These are phyloP conservation scores for Berkeleyomyces basicola DNA, from an alignment of 2,329 filamentous ascomycete species.

Conservation along the genomic window DNA sequence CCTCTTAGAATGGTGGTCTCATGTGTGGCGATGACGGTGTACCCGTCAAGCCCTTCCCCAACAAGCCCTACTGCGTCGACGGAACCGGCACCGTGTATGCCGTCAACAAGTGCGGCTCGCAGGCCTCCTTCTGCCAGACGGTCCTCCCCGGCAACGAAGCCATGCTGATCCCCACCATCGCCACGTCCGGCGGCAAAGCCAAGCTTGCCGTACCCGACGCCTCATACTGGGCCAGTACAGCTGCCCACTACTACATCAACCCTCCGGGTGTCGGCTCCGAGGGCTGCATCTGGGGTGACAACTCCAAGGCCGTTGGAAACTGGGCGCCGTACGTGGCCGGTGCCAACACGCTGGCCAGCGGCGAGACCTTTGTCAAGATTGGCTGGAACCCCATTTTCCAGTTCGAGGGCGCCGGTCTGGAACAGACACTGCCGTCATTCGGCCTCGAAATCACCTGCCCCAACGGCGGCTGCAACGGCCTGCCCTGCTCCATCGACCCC, in stretches of 20 bases:
- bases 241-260: slow-evolving; percentile 72
- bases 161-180: slow-evolving; percentile 66
- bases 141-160: slow-evolving; percentile 64
- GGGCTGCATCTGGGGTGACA: slow-evolving; percentile 57
- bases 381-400: slow-evolving; percentile 65
- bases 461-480: slow-evolving; percentile 47
- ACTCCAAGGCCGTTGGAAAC: slow-evolving; percentile 48
- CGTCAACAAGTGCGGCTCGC: slow-evolving; percentile 45
- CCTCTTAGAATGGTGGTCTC: slow-evolving; percentile 49
- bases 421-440: slow-evolving; percentile 42
- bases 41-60: slow-evolving; percentile 51
- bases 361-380: slow-evolving; percentile 57
- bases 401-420: slow-evolving; percentile 40
- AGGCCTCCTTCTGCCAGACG: slow-evolving; percentile 62
- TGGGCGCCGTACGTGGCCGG: slow-evolving; percentile 65
- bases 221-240: slow-evolving; percentile 54
- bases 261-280: slow-evolving; percentile 47
- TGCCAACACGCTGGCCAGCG: slow-evolving; percentile 48
- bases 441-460: slow-evolving; percentile 56
- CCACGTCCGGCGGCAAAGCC: slow-evolving; percentile 32
- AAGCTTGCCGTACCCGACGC: slow-evolving; percentile 50
- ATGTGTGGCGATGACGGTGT: slow-evolving; percentile 52
- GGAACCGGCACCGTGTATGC: slow-evolving; percentile 49
- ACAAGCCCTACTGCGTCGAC: slow-evolving; percentile 51
- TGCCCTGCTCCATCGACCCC: slow-evolving; percentile 59